These are phyloP conservation scores for Lyophyllum atratum DNA, from an alignment of 768 basidiomycete genomes.

Conservation along the genomic window DNA sequence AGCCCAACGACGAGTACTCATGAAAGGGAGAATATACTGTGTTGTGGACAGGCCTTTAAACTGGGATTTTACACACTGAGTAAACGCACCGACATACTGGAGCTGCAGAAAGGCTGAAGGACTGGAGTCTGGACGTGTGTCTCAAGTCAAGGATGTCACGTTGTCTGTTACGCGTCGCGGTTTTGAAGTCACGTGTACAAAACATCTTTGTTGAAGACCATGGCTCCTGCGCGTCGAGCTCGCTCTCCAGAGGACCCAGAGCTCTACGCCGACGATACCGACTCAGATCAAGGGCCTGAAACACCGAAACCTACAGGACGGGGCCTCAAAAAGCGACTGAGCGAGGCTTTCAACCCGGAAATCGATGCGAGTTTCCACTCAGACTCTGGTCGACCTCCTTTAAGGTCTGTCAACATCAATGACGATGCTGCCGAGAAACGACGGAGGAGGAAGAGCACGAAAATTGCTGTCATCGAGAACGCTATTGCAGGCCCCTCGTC, in stretches of 20 bases:
- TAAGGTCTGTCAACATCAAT: constrained; percentile 63
- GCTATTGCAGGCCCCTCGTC: constrained; percentile 64
- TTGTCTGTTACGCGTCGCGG: constrained; percentile 21
- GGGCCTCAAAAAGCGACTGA: constrained; percentile 57
- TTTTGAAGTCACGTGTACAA: constrained; percentile 35
- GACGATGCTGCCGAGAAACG: constrained; percentile 90
- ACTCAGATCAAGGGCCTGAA: constrained; percentile 39
- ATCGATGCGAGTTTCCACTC: constrained; percentile 42
- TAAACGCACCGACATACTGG: too few species aligned
- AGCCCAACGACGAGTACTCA: too few species aligned
- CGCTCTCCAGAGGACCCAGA: constrained; percentile 36
- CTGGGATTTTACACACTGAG: too few species aligned
- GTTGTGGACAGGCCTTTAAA: too few species aligned
- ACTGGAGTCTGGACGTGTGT: too few species aligned
- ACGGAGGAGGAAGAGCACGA: constrained; percentile 76
- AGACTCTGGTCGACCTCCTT: constrained; percentile 37
- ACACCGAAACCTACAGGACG: constrained; percentile 41
- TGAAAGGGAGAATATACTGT: too few species aligned
- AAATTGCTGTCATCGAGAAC: constrained; percentile 56
- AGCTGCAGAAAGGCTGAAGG: too few species aligned
- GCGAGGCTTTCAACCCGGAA: constrained; percentile 54
- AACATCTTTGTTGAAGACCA: constrained; percentile 42
- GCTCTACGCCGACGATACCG: constrained; percentile 38
- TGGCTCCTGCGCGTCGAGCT: constrained; percentile 41
- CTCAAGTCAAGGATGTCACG: constrained; percentile 12